These are phyloP conservation scores for Trichosporon sp. DNA, from an alignment of 1,284 basidiomycete genomes.

Conservation along the genomic window DNA sequence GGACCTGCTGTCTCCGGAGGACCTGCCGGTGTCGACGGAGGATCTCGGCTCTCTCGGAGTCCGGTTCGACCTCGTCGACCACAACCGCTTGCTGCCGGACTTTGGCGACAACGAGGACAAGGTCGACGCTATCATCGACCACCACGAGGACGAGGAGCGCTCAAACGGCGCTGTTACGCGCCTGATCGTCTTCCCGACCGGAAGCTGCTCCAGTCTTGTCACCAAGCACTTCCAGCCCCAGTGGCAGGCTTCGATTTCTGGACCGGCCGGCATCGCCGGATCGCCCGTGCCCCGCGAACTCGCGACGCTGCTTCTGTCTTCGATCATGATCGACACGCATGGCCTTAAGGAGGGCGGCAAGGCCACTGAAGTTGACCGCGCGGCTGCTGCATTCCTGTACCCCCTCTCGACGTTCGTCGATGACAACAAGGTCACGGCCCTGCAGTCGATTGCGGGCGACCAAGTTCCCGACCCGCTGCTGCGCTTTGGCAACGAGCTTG, in stretches of 20 bases:
- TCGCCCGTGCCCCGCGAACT: constrained; percentile 61
- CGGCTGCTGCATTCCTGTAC: constrained; percentile 65
- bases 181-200: constrained; percentile 64
- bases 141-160: constrained; percentile 81
- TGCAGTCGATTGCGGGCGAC: constrained; percentile 16
- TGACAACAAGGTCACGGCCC: not conserved
- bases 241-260: constrained; percentile 42
- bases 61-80: constrained; percentile 83
- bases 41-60: constrained; percentile 61
- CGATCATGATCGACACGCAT: constrained; percentile 79
- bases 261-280: constrained; percentile 34
- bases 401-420: constrained; percentile 41
- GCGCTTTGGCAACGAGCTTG: constrained; percentile 62
- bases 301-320: constrained; percentile 74
- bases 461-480: constrained; percentile 37
- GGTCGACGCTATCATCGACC: constrained; percentile 85
- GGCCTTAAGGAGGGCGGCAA: constrained; percentile 75
- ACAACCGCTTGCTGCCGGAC: constrained; percentile 70
- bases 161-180: constrained; percentile 69
- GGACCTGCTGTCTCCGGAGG: constrained; percentile 57
- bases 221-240: constrained; percentile 60
- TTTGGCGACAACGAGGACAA: constrained; percentile 57
- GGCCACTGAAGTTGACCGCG: constrained; percentile 66
- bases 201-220: constrained; percentile 79
- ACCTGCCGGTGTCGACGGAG: constrained; percentile 46